These are phyloP conservation scores for Aspergillus sp. DNA, from an alignment of 2,329 filamentous ascomycete genomes.

Conservation along the genomic window DNA sequence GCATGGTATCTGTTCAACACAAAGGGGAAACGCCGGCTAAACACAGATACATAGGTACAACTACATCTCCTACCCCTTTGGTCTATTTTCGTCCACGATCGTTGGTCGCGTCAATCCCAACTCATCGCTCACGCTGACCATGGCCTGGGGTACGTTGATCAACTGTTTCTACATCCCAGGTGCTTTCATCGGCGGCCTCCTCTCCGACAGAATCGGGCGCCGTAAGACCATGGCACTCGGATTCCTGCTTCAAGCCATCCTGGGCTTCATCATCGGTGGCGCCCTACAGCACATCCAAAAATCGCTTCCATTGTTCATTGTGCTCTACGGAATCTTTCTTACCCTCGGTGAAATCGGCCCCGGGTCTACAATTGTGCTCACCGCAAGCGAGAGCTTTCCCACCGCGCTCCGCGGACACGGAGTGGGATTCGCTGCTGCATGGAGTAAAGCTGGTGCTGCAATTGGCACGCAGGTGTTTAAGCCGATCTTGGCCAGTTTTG, in stretches of 20 bases:
- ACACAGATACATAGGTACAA: constrained; percentile 37
- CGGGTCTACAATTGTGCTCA: constrained; percentile 40
- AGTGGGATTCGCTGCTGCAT: constrained; percentile 49
- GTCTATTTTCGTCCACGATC: constrained; percentile 56
- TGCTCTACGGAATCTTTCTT: constrained; percentile 53
- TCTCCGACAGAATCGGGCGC: constrained; percentile 52
- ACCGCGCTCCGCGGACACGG: constrained; percentile 52
- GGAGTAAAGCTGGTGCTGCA: constrained; percentile 51
- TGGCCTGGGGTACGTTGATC: constrained; percentile 50
- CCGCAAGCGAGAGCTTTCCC: constrained; percentile 50
- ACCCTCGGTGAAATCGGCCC: constrained; percentile 53
- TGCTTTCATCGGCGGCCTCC: constrained; percentile 46
- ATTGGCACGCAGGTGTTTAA: constrained; percentile 54
- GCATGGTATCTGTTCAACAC: no score
- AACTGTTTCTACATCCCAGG: constrained; percentile 55
- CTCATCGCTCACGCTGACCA: constrained; percentile 39
- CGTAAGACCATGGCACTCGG: constrained; percentile 53
- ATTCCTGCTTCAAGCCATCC: constrained; percentile 44
- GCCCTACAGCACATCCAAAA: constrained; percentile 47
- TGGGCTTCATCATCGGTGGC: constrained; percentile 52
- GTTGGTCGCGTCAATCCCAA: constrained; percentile 45
- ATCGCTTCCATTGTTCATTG: constrained; percentile 51
- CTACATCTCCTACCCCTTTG: constrained; percentile 56
- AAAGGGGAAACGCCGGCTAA: no score
- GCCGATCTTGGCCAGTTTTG: constrained; percentile 48